Base-by-base conservation (phyloP, 1,284 basidiomycete genomes). In the Termitomyces sp. region DNA sequence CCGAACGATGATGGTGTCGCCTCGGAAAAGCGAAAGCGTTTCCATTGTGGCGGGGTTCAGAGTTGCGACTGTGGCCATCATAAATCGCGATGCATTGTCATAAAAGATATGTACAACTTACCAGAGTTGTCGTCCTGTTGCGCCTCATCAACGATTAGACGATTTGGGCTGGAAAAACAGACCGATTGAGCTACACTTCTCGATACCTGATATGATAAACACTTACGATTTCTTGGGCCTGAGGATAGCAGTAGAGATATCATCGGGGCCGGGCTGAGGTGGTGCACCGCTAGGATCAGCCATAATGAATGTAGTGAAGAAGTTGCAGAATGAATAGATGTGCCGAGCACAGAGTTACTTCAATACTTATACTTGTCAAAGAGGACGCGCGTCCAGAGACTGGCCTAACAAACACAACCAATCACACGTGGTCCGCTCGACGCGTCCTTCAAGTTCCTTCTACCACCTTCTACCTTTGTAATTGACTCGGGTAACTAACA, bases 41-140 rank as follows among this genome's bases (percentile, higher is more conserved):
- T 99, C 97, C 96, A 99, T 98, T 46, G 97, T 99, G 37, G 86
- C 88, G 48, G 96, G 93, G 75, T 96, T 93, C 41, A 99, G 79
- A 38, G 92, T 95, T 46, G 94, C 95, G 60, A 97, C 95, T 84
- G 68, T 11, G 34, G 26, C 16, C 34, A 18, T 41, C 21, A 1
- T 50, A 67, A 37, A 64, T 50, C 48, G 47, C 10, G 11, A 50
- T 39, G 19, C 30, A 13, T 43, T 14, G 3, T 9, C 28, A 24
- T 14, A 46, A 9, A 40, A 46, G 10, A 33, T 14, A 31, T 16
- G 16, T 11, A 6, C 35, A 18, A 62, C 79, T 65, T 61, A 86
- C 90, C 89, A 69, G 91, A 93, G 76, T 93, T 97, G 67, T 97
- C 94, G 70, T 97, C 94, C 31, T 88, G 80, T 14, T 86, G 79